Evolutionary conservation across 2,329 filamentous ascomycete species (phyloP).

Genomic region (Ceratocystis albifundus): DNA sequence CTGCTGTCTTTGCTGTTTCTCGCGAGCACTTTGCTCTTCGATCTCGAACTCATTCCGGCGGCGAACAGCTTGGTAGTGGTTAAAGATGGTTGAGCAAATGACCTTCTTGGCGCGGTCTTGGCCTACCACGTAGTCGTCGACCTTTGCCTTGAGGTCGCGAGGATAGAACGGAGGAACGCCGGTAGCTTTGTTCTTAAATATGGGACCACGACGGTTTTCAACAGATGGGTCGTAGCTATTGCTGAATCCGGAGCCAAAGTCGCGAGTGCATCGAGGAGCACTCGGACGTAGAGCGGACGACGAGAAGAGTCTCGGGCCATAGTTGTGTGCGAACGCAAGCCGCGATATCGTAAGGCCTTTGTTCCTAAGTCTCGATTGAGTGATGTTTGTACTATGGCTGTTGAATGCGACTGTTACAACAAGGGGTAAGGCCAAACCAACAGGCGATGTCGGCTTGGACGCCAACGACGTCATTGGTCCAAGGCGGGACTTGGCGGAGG

Average conservation of each 20-base stretch:
- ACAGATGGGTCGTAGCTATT: slow-evolving; percentile 46
- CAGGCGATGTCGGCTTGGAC: not conserved
- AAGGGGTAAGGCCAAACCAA: not conserved
- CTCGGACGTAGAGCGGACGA: slow-evolving; percentile 24
- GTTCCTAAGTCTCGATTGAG: not conserved
- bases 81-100: slow-evolving; percentile 85
- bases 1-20: slow-evolving; percentile 59
- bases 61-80: slow-evolving; percentile 85
- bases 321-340: slow-evolving; percentile 5
- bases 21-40: slow-evolving; percentile 42
- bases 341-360: slow-evolving; percentile 15
- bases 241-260: slow-evolving; percentile 48
- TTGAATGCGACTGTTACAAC: not conserved
- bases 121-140: slow-evolving; percentile 93
- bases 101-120: slow-evolving; percentile 92
- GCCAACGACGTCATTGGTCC: slow-evolving; percentile 17
- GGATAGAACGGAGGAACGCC: slow-evolving; percentile 55
- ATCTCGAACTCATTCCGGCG: slow-evolving; percentile 69
- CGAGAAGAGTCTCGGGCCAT: slow-evolving; percentile 27
- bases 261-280: slow-evolving; percentile 34
- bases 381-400: not conserved
- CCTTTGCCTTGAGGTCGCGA: slow-evolving; percentile 67
- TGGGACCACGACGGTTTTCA: slow-evolving; percentile 45
- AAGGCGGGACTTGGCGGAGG: not conserved
- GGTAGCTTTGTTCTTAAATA: slow-evolving; percentile 43